These are phyloP conservation scores for Yamadazyma blattariae DNA, from an alignment of 1,139 yeast genomes.

Conservation along the genomic window DNA sequence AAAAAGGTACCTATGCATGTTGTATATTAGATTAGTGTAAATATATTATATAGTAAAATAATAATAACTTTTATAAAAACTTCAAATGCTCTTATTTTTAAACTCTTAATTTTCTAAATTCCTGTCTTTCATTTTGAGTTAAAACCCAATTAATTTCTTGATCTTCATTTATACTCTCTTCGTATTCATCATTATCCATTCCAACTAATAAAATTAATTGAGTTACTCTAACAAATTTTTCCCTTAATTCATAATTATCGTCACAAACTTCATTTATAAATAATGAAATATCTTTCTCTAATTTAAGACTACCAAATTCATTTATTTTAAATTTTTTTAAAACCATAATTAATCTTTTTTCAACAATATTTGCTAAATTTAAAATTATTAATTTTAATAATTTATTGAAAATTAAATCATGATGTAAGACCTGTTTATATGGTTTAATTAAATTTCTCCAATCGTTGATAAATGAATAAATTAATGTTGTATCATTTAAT, in stretches of 20 bases:
- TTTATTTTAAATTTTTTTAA: constrained; percentile 60
- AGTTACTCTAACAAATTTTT: constrained; percentile 74
- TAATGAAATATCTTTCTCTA: constrained; percentile 79
- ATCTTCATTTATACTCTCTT: constrained; percentile 39
- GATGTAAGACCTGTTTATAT: constrained; percentile 57
- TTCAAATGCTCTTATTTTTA: constrained; percentile 7
- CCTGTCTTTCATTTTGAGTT: constrained; percentile 69
- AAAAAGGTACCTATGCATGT: constrained; percentile 1
- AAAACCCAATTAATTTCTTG: constrained; percentile 72
- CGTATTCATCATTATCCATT: constrained; percentile 76
- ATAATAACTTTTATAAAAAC: neutral
- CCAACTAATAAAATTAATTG: constrained; percentile 82
- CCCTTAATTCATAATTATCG: constrained; percentile 69
- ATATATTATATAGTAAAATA: neutral
- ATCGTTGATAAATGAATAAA: constrained; percentile 49
- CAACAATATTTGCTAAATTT: constrained; percentile 52
- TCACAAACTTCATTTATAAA: constrained; percentile 64
- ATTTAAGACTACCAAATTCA: constrained; percentile 77
- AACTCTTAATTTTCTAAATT: constrained; percentile 49
- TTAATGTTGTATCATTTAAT: constrained; percentile 29
- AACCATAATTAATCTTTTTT: constrained; percentile 63
- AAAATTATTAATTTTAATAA: constrained; percentile 54
- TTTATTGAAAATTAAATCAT: constrained; percentile 40
- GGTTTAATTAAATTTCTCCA: constrained; percentile 71
- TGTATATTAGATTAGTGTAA: constrained; percentile 7